Percentiles rank a stretch among this genome's conserved stretches.
These are phyloP conservation scores for Piromyces finnis DNA, from an alignment of 192 early-diverging fungal species.

Conservation along the genomic window DNA sequence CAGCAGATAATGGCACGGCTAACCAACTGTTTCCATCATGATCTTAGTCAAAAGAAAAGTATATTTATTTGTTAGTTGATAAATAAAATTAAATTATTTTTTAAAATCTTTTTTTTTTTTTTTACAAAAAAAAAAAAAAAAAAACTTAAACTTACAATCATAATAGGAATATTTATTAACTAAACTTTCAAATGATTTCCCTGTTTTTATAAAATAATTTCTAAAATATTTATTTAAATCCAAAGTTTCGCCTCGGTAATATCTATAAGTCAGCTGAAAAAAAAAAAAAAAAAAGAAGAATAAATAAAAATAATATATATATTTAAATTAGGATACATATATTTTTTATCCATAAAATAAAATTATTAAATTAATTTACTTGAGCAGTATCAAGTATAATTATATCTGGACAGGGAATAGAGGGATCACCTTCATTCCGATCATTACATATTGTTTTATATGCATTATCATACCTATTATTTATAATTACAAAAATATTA, in stretches of 20 bases:
- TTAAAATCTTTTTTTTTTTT: too few relatives aligned
- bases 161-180: background rate
- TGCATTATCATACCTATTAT: background rate
- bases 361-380: background rate
- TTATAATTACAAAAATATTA: background rate
- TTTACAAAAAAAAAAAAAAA: too few relatives aligned
- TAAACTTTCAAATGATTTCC: background rate
- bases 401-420: background rate
- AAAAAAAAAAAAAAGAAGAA: background rate
- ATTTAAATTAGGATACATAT: too few relatives aligned
- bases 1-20: background rate
- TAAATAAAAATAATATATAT: background rate
- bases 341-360: too few relatives aligned
- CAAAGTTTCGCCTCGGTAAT: background rate
- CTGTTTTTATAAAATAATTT: background rate
- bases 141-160: background rate
- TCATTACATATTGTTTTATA: too few relatives aligned
- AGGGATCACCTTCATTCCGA: too few relatives aligned
- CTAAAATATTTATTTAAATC: background rate
- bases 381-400: background rate
- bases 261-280: background rate
- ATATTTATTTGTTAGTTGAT: too few relatives aligned
- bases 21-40: background rate
- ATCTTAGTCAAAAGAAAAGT: too few relatives aligned
- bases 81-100: too few relatives aligned